A percentile compares a stretch with the other conserved stretches of the same genome.
phyloP scores from a whole-genome alignment of 345 rosid genomes.

The Fremontodendron californicum region DNA sequence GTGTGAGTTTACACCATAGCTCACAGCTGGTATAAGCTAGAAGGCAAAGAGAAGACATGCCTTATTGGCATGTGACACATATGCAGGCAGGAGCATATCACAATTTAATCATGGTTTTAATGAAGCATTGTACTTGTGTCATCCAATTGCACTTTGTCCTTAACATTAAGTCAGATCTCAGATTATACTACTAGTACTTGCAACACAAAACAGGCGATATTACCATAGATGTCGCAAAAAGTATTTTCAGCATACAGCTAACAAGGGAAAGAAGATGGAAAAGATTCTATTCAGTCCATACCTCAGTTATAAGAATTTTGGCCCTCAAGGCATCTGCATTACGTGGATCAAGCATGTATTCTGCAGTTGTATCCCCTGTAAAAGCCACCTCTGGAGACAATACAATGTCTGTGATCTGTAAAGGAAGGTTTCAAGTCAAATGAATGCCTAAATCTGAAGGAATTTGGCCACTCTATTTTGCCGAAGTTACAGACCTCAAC shows the following conservation, averaged over 20 bases:
- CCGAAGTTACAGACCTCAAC: constrained; percentile 48
- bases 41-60: neutral
- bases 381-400: constrained; percentile 91
- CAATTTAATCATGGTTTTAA: neutral
- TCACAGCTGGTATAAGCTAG: neutral
- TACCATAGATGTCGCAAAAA: neutral
- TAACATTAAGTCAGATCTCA: neutral
- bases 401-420: constrained; percentile 76
- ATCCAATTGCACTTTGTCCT: neutral
- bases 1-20: neutral
- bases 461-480: neutral
- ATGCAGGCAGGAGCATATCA: neutral
- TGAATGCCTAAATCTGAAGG: neutral
- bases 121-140: neutral
- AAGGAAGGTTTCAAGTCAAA: constrained; percentile 18
- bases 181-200: neutral
- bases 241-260: neutral
- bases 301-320: constrained; percentile 92
- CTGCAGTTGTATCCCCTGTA: constrained; percentile 93
- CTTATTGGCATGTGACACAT: neutral
- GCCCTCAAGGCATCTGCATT: constrained; percentile 95
- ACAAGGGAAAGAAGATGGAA: neutral
- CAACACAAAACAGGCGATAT: neutral
- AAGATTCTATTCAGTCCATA: constrained; percentile 15
- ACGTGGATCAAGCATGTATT: constrained; percentile 92